These are phyloP conservation scores for Biscutella laevigata DNA, from an alignment of 441 rosid genomes.

Conservation along the genomic window DNA sequence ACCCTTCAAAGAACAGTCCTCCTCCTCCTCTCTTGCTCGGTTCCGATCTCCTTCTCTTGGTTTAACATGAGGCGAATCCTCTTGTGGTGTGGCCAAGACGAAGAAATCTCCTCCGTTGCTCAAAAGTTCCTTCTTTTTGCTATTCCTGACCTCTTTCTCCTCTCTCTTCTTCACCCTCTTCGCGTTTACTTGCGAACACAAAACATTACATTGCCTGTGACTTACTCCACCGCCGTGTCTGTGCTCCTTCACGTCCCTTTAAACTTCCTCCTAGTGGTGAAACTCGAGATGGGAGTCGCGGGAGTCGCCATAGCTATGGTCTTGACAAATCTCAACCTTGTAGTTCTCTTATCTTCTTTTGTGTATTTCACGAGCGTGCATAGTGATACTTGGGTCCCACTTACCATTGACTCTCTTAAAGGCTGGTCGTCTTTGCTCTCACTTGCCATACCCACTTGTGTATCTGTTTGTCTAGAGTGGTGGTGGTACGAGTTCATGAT, in stretches of 20 bases:
- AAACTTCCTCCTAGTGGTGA: conserved; percentile 60
- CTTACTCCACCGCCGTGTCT: conserved; percentile 81
- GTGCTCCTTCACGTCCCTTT: conserved; percentile 71
- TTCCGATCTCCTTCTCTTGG: conserved; percentile 85
- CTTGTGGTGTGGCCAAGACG: conserved; percentile 74
- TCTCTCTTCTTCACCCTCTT: conserved; percentile 87
- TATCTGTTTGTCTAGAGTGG: conserved; percentile 95
- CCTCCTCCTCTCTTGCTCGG: conserved; percentile 68
- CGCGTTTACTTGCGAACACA: conserved; percentile 79
- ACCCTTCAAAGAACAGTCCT: conserved; percentile 91
- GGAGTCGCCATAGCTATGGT: conserved; percentile 91
- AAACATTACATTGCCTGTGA: conserved; percentile 72
- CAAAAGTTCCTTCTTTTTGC: conserved; percentile 69
- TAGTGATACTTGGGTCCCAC: conserved; percentile 73
- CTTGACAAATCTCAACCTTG: conserved; percentile 79
- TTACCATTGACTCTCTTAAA: conserved; percentile 54
- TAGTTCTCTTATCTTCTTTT: conserved; percentile 50
- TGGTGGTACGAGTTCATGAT: conserved; percentile 99
- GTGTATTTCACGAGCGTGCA: conserved; percentile 65
- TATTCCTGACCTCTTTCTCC: conserved; percentile 81
- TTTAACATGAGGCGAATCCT: conserved; percentile 62
- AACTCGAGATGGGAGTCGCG: conserved; percentile 67
- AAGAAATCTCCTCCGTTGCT: conserved; percentile 62
- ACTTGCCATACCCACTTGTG: conserved; percentile 78
- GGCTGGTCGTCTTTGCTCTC: conserved; percentile 85